Base-by-base conservation (phyloP, 495 filamentous ascomycete genomes). In the Neurospora sp. region DNA sequence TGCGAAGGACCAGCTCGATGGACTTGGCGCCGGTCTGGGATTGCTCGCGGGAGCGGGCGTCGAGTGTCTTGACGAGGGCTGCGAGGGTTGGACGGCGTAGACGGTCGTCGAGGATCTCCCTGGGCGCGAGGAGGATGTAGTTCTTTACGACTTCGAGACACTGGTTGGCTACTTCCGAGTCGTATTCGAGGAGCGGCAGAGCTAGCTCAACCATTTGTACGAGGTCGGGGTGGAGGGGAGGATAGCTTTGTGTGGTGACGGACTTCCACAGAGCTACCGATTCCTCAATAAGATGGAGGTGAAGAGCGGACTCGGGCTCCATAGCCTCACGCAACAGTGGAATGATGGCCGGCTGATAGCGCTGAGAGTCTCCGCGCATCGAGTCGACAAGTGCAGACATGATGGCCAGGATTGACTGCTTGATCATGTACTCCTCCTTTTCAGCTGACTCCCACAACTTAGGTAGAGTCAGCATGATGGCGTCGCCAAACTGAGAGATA, bases 281-380 rank as follows among this genome's bases (percentile, higher is more conserved):
- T 77, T 99, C 96, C 73, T 98, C 96, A 12, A 97, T 86, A 9
- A 98, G 90, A 77, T 97, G 96, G 8, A 96, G 79, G 75, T 92
- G 89, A 39, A 91, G 89, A 39, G 94, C 89, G 6, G 93, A 94
- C n/a, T 88, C 89, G 5, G 91, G 89, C 73, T 94, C 89, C 69
- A 94, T 88, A 6, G 93, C 93, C 72, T 89, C 91, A 62, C 86
- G 82, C 44, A 98, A 92, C 38, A 97, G 85, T 0, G 94, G 94
- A 40, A 97, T 82, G 70, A 96, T 91, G 74, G 92, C 83, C 27
- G 81, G 74, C 73, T 96, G 92, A 71, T 94, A 96, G 40, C 88
- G 86, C 48, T 85, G 85, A 12, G 91, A 94, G 12, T 93, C 87
- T 35, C 87, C 85, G 75, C 91, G 91, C 87, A 98, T 91, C 1